These are phyloP conservation scores for Delonix regia DNA, from an alignment of 306 rosid genomes.

Conservation along the genomic window DNA sequence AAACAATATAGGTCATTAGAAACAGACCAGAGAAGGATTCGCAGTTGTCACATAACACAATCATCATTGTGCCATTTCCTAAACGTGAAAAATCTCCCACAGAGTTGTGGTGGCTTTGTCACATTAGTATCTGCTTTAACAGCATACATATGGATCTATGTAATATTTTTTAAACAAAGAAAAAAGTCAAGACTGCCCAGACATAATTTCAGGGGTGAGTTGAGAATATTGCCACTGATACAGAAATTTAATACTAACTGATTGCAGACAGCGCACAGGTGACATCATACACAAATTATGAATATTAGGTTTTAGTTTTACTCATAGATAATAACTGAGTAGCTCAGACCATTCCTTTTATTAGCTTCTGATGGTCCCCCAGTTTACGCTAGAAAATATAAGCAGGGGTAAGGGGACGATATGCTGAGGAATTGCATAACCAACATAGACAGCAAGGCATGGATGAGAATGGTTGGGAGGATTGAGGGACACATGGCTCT, in stretches of 20 bases:
- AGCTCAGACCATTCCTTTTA: slow-evolving; percentile 3
- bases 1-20: background rate
- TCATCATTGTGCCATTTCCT: background rate
- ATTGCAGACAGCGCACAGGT: background rate
- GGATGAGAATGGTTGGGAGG: too few relatives aligned
- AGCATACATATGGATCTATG: background rate
- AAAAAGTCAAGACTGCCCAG: background rate
- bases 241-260: too few relatives aligned
- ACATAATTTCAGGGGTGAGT: background rate
- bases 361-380: background rate
- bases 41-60: background rate
- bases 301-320: background rate
- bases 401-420: too few relatives aligned
- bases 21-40: background rate
- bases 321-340: background rate
- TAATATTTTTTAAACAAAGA: too few relatives aligned
- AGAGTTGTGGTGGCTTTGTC: background rate
- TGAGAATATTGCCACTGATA: too few relatives aligned
- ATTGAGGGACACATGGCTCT: too few relatives aligned
- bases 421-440: too few relatives aligned
- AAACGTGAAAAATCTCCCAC: background rate
- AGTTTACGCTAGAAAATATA: too few relatives aligned
- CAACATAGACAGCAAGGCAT: too few relatives aligned
- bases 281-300: background rate
- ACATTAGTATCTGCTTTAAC: slow-evolving; percentile 15